Conservation (phyloP, 805 yeast genomes). For the Wickerhamomyces chaumierensis region DNA sequence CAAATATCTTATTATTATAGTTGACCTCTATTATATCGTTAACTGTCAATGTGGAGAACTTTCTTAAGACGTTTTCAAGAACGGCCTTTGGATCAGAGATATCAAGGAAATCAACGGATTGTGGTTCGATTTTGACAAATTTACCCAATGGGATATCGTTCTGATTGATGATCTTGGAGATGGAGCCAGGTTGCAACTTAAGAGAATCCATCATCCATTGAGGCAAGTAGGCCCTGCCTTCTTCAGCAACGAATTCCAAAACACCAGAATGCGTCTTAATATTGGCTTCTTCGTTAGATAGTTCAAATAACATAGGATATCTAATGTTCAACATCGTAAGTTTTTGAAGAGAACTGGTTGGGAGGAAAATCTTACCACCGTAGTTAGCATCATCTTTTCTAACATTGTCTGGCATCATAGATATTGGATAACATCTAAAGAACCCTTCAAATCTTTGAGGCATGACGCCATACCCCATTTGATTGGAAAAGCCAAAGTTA, state of each 20-base stretch:
- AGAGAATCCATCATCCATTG: constrained; percentile 92
- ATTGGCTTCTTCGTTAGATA: constrained; percentile 53
- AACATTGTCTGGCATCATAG: constrained; percentile 66
- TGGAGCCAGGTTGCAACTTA: constrained; percentile 63
- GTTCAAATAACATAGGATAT: constrained; percentile 90
- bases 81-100: constrained; percentile 96
- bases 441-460: constrained; percentile 65
- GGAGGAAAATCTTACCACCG: constrained; percentile 93
- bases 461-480: constrained; percentile 17
- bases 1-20: constrained; percentile 70
- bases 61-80: constrained; percentile 80
- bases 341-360: constrained; percentile 84
- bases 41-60: constrained; percentile 78
- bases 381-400: constrained; percentile 71
- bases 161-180: constrained; percentile 62
- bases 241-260: constrained; percentile 91
- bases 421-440: constrained; percentile 85
- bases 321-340: constrained; percentile 84
- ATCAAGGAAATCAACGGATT: constrained; percentile 83
- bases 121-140: constrained; percentile 92
- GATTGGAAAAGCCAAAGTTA: constrained; percentile 10
- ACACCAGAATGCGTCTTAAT: constrained; percentile 83
- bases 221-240: constrained; percentile 90
- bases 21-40: constrained; percentile 75
- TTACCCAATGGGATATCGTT: constrained; percentile 70